Conservation (phyloP, 2,329 filamentous ascomycete genomes). For the Plenodomus lindquistii region DNA sequence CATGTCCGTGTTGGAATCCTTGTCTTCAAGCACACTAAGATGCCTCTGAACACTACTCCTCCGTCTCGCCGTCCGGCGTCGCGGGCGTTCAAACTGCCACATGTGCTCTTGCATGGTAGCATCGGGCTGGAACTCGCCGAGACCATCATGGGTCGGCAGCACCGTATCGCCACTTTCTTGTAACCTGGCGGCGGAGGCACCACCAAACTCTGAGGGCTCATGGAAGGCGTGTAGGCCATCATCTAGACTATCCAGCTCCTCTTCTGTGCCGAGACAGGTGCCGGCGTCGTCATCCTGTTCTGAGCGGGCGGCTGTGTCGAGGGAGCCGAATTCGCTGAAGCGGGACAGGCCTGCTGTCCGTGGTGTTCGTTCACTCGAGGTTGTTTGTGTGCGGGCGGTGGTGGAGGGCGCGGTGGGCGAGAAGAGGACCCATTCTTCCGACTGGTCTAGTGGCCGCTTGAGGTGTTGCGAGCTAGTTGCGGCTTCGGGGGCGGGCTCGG, state of each 20-base stretch:
- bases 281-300: slow-evolving; percentile 44
- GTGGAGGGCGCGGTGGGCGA: slow-evolving; percentile 64
- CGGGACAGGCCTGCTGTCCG: slow-evolving; percentile 72
- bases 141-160: slow-evolving; percentile 87
- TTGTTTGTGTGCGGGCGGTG: slow-evolving; percentile 70
- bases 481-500: slow-evolving; percentile 27
- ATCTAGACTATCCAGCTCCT: slow-evolving; percentile 89
- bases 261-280: slow-evolving; percentile 51
- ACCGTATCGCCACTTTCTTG: slow-evolving; percentile 67
- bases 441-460: slow-evolving; percentile 64
- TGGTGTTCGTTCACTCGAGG: slow-evolving; percentile 65
- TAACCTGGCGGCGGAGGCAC: slow-evolving; percentile 49
- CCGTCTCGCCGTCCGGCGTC: slow-evolving; percentile 54
- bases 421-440: slow-evolving; percentile 96
- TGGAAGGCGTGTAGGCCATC: slow-evolving; percentile 89
- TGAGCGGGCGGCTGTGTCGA: slow-evolving; percentile 70
- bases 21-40: slow-evolving; percentile 59
- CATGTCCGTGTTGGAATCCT: slow-evolving; percentile 60
- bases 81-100: slow-evolving; percentile 83
- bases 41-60: slow-evolving; percentile 62
- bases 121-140: slow-evolving; percentile 79
- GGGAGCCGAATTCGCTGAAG: slow-evolving; percentile 78
- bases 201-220: slow-evolving; percentile 55
- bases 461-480: slow-evolving; percentile 42
- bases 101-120: slow-evolving; percentile 76